Conservation (phyloP, 2,329 filamentous ascomycete species). For the Cladosporium phlei region DNA sequence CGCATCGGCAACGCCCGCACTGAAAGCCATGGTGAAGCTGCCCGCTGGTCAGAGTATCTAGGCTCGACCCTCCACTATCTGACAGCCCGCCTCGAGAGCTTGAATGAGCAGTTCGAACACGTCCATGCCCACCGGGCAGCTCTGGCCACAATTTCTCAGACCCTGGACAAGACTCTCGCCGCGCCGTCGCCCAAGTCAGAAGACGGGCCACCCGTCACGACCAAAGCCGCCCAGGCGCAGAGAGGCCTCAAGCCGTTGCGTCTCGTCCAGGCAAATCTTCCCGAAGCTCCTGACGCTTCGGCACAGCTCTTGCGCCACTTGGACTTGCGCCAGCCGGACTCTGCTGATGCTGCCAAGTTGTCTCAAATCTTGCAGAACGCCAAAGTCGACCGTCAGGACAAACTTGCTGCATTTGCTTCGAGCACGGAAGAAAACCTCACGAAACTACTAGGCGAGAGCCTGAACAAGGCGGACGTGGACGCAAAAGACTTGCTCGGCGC, state of each 20-base stretch:
- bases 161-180: constrained; percentile 18
- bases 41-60: constrained; percentile 42
- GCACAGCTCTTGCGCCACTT: constrained; percentile 27
- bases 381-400: constrained; percentile 31
- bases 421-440: constrained; percentile 31
- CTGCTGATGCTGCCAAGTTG: constrained; percentile 16
- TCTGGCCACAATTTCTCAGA: constrained; percentile 21
- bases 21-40: constrained; percentile 33
- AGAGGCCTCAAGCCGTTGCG: constrained; percentile 29
- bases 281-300: constrained; percentile 27
- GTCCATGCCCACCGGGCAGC: constrained; percentile 25
- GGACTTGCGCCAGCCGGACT: constrained; percentile 23
- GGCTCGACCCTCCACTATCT: constrained; percentile 40
- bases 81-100: constrained; percentile 27
- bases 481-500: constrained; percentile 34
- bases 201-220: not conserved
- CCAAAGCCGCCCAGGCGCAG: constrained; percentile 4
- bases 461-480: constrained; percentile 35
- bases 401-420: constrained; percentile 32
- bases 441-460: constrained; percentile 32
- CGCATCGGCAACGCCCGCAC: constrained; percentile 33
- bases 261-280: constrained; percentile 29
- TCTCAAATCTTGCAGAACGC: constrained; percentile 26
- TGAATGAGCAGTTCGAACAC: constrained; percentile 26
- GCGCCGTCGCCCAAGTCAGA: not conserved